Conservation (phyloP, 1,139 yeast genomes). For the Saccharomyces hybrid region DNA sequence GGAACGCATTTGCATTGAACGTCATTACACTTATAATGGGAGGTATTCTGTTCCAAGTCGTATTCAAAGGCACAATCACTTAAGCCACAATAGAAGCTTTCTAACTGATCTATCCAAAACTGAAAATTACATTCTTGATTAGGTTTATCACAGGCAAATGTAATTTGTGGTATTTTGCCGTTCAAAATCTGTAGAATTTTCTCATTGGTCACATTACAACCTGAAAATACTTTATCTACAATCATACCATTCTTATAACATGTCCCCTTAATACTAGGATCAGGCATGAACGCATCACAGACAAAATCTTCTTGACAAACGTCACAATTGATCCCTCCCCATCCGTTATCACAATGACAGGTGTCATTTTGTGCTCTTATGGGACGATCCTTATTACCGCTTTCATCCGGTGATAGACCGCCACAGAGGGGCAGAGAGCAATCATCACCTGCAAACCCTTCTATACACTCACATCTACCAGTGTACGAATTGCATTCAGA, state of each 20-base stretch:
- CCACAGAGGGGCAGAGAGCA: conserved; percentile 91
- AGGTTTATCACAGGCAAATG: conserved; percentile 76
- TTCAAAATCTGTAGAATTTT: conserved; percentile 73
- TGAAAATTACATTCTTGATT: conserved; percentile 73
- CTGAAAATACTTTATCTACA: conserved; percentile 75
- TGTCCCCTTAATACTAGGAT: conserved; percentile 66
- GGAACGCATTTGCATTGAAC: conserved; percentile 85
- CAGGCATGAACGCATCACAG: conserved; percentile 86
- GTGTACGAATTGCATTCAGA: conserved; percentile 79
- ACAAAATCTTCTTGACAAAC: conserved; percentile 63
- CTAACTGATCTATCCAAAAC: conserved; percentile 88
- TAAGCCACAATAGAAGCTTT: conserved; percentile 85
- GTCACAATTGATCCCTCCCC: conserved; percentile 94
- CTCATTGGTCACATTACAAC: conserved; percentile 89
- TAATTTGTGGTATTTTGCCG: conserved; percentile 84
- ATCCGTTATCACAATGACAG: conserved; percentile 76
- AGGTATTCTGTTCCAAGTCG: conserved; percentile 54
- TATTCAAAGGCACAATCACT: conserved; percentile 61
- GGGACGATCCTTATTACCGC: conserved; percentile 59
- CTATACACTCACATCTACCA: conserved; percentile 87
- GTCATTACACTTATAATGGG: conserved; percentile 70
- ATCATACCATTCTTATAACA: conserved; percentile 86
- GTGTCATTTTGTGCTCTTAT: conserved; percentile 43
- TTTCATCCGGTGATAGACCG: conserved; percentile 41
- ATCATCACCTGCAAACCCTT: conserved; percentile 91